phyloP scores from a whole-genome alignment of 164 flowering plant species.

The Nelumbo lutea region DNA sequence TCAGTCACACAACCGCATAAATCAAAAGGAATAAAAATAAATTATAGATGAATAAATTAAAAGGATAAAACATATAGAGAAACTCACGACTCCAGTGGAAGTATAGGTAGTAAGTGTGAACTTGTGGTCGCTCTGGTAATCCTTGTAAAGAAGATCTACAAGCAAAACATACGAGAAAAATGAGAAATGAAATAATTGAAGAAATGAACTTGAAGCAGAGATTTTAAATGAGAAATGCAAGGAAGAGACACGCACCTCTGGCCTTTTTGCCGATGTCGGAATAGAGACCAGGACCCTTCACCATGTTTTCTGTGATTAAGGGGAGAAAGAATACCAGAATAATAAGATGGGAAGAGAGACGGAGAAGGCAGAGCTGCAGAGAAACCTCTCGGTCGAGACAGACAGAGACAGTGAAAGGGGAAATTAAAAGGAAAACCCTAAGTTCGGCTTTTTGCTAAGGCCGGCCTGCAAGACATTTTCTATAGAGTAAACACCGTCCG shows the following conservation, averaged over 20 bases:
- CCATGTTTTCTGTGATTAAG: not conserved
- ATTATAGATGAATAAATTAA: not conserved
- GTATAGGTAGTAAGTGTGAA: slow-evolving; percentile 57
- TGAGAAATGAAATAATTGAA: not conserved
- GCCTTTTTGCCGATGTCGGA: not conserved
- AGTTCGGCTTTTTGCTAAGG: not conserved
- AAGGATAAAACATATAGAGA: not conserved
- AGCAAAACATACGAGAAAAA: not conserved
- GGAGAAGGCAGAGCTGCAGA: not conserved
- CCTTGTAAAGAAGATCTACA: slow-evolving; percentile 57
- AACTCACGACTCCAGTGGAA: slow-evolving; percentile 59
- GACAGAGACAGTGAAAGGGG: no score
- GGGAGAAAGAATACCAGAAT: not conserved
- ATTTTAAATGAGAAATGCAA: not conserved
- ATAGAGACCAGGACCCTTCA: not conserved
- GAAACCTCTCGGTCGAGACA: no score
- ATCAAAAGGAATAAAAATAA: no score
- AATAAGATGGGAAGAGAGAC: not conserved
- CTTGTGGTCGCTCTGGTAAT: slow-evolving; percentile 64
- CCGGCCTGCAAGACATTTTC: not conserved
- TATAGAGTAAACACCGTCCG: no score
- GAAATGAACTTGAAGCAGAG: not conserved
- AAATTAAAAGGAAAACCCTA: not conserved
- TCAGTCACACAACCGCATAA: no score
- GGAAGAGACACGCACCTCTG: not conserved